These are phyloP conservation scores for Tilletiaria anomala DNA, from an alignment of 1,284 basidiomycete species.

Conservation along the genomic window DNA sequence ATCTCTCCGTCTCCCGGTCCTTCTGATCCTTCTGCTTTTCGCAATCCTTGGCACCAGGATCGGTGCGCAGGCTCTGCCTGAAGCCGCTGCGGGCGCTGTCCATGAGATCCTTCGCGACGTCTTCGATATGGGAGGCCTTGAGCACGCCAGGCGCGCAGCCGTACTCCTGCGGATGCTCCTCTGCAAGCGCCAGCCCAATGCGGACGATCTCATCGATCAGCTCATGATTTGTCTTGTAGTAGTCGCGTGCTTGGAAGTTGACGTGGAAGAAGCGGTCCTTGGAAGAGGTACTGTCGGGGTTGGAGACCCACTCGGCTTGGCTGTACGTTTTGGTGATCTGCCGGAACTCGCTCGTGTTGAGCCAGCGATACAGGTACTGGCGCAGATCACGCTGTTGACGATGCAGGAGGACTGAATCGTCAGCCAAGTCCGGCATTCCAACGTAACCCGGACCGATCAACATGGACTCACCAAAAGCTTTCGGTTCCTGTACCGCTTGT, in stretches of 20 bases:
- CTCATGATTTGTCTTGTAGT: constrained; percentile 18
- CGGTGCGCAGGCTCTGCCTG: constrained; percentile 16
- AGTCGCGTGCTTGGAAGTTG: constrained; percentile 15
- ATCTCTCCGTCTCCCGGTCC: not conserved
- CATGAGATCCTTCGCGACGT: constrained; percentile 24
- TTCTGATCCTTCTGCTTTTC: not conserved
- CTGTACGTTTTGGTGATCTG: constrained; percentile 17
- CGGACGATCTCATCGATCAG: constrained; percentile 17
- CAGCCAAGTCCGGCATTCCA: not conserved
- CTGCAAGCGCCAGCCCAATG: constrained; percentile 12
- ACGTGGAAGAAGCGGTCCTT: constrained; percentile 18
- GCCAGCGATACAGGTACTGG: constrained; percentile 21
- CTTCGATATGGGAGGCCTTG: constrained; percentile 15
- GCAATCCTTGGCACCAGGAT: constrained; percentile 18
- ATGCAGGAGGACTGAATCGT: not conserved
- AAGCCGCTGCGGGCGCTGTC: constrained; percentile 18
- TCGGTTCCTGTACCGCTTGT: constrained; percentile 20
- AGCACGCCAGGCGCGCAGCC: constrained; percentile 17
- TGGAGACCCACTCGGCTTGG: constrained; percentile 18
- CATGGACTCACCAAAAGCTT: constrained; percentile 6
- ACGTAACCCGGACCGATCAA: not conserved
- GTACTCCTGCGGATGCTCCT: constrained; percentile 17
- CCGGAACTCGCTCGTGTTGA: constrained; percentile 21
- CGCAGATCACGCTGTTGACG: constrained; percentile 18
- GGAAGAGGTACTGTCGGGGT: constrained; percentile 5